Evolutionary conservation across 371 early-diverging fungal species (phyloP).

Genomic region (Mortierella sp.): DNA sequence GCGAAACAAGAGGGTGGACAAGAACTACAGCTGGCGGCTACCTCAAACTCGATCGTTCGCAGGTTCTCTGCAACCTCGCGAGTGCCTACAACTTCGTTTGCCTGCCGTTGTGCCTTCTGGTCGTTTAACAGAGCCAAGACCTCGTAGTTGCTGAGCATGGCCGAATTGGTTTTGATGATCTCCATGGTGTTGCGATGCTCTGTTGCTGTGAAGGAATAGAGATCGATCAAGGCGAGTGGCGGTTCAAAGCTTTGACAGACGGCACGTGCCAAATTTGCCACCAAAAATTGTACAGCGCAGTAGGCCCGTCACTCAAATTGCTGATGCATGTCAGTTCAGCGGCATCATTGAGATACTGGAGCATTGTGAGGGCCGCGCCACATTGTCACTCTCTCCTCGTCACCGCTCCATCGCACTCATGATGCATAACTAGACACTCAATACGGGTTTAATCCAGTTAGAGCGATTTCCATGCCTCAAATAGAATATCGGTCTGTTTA

Average conservation of each 20-base stretch:
- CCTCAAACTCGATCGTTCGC: constrained; percentile 56
- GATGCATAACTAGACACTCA: too few relatives aligned
- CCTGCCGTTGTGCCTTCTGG: constrained; percentile 52
- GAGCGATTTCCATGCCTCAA: constrained; percentile 72
- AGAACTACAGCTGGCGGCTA: constrained; percentile 8
- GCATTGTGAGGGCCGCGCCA: too few relatives aligned
- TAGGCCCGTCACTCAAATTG: too few relatives aligned
- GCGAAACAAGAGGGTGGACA: neutral
- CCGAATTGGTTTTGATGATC: constrained; percentile 47
- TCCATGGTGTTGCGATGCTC: constrained; percentile 43
- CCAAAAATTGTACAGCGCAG: too few relatives aligned
- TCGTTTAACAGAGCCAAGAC: constrained; percentile 50
- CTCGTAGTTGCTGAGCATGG: constrained; percentile 55
- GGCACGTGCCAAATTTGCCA: too few relatives aligned
- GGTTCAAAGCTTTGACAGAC: too few relatives aligned
- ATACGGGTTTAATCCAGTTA: constrained; percentile 24
- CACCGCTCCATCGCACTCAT: too few relatives aligned
- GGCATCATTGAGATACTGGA: too few relatives aligned
- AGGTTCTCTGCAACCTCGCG: constrained; percentile 50
- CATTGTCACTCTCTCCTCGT: too few relatives aligned
- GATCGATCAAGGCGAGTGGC: neutral
- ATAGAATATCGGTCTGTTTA: constrained; percentile 65
- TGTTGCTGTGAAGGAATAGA: neutral
- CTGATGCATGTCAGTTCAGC: too few relatives aligned
- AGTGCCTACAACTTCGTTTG: constrained; percentile 45